phyloP scores from a whole-genome alignment of 1,284 basidiomycete species.

The Puccinia novopanici region DNA sequence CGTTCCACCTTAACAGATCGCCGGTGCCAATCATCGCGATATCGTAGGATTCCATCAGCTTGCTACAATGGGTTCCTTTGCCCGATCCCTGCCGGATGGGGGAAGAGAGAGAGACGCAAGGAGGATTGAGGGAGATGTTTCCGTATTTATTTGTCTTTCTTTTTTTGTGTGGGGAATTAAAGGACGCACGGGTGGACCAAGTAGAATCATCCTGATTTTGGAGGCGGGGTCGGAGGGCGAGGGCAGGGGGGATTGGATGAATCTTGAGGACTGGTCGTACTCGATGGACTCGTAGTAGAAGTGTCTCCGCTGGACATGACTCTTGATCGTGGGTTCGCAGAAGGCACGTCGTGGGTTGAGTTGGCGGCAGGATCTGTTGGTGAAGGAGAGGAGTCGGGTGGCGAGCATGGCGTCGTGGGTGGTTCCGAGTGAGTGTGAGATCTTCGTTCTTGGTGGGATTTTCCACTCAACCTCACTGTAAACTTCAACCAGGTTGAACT shows the following conservation, averaged over 20 bases:
- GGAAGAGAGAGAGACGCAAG: neutral
- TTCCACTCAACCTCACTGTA: no score
- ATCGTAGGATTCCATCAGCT: conserved; percentile 46
- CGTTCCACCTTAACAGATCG: conserved; percentile 76
- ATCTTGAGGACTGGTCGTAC: neutral
- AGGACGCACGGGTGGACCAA: conserved; percentile 28
- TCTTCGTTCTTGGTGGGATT: no score
- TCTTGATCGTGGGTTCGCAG: neutral
- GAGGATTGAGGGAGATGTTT: neutral
- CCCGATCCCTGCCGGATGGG: conserved; percentile 55
- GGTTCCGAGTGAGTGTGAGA: neutral
- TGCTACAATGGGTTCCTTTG: conserved; percentile 65
- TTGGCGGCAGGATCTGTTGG: neutral
- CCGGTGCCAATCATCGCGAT: conserved; percentile 74
- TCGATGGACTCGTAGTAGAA: conserved; percentile 26
- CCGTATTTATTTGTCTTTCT: neutral
- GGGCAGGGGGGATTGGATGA: conserved; percentile 6
- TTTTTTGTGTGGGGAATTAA: neutral
- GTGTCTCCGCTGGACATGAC: neutral
- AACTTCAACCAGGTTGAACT: no score
- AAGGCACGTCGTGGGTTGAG: neutral
- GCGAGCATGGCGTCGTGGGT: no score
- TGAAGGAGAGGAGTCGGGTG: neutral
- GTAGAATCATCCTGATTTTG: conserved; percentile 30
- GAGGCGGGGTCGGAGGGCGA: neutral